Evolutionary conservation across 768 basidiomycete genomes (phyloP).

Genomic region (Leucocoprinus sp.): DNA sequence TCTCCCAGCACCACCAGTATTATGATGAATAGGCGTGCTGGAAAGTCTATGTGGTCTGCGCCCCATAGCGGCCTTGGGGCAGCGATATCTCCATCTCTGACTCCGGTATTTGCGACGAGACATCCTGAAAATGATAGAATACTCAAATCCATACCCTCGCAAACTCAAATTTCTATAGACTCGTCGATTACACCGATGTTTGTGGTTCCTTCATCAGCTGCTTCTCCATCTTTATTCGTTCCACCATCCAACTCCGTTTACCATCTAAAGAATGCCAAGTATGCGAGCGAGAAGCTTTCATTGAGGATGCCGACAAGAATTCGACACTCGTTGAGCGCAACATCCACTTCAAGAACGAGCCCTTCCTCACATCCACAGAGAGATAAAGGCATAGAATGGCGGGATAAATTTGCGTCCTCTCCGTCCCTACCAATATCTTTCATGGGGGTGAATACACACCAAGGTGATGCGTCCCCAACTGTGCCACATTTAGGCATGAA

Average conservation of each 20-base stretch:
- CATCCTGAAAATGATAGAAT: conserved; percentile 13
- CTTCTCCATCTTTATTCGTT: conserved; percentile 12
- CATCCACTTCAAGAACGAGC: background rate
- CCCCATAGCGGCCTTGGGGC: background rate
- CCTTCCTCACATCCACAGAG: conserved; percentile 1
- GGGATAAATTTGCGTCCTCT: conserved; percentile 12
- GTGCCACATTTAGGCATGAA: background rate
- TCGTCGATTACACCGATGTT: conserved; percentile 8
- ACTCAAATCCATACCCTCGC: conserved; percentile 27
- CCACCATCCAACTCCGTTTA: background rate
- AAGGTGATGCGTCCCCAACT: background rate
- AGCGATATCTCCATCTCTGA: background rate
- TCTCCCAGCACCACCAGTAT: conserved; percentile 7
- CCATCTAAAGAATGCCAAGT: background rate
- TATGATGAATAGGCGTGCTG: background rate
- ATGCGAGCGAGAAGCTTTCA: background rate
- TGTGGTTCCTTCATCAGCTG: conserved; percentile 14
- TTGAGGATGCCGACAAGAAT: conserved; percentile 8
- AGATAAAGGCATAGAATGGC: conserved; percentile 8
- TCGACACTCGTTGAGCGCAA: background rate
- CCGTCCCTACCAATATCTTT: conserved; percentile 8
- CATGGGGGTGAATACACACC: conserved; percentile 3
- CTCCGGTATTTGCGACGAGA: background rate
- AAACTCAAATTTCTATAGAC: conserved; percentile 21
- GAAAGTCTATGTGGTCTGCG: conserved; percentile 9